Evolutionary conservation across 2,329 filamentous ascomycete species (phyloP).

Genomic region (Aureobasidium sp.): DNA sequence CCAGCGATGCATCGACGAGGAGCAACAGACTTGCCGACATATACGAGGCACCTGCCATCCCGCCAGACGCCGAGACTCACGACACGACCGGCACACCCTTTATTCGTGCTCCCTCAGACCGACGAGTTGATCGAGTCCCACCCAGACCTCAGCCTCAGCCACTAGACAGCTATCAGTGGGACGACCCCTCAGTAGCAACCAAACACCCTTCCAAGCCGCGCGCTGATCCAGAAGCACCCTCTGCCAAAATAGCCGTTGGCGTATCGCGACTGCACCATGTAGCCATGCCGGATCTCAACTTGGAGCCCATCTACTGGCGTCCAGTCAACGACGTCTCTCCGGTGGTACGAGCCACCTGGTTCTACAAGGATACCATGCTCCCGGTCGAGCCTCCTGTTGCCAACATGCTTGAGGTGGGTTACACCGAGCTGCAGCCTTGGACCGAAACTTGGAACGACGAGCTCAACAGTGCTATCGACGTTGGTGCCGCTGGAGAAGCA

Average conservation of each 20-base stretch:
- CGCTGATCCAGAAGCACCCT: slow-evolving; percentile 23
- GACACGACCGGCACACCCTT: slow-evolving; percentile 42
- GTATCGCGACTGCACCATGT: slow-evolving; percentile 86
- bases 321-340: slow-evolving; percentile 80
- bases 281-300: slow-evolving; percentile 64
- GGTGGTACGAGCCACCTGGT: slow-evolving; percentile 87
- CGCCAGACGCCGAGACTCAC: slow-evolving; percentile 14
- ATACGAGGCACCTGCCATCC: slow-evolving; percentile 13
- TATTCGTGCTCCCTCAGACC: slow-evolving; percentile 37
- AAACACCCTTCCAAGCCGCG: slow-evolving; percentile 14
- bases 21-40: neutral
- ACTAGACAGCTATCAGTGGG: slow-evolving; percentile 42
- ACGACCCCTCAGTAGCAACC: slow-evolving; percentile 27
- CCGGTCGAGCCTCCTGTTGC: slow-evolving; percentile 78
- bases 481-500: slow-evolving; percentile 81
- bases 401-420: slow-evolving; percentile 88
- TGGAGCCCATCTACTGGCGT: slow-evolving; percentile 98
- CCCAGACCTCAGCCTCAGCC: slow-evolving; percentile 29
- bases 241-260: slow-evolving; percentile 67
- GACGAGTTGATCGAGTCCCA: slow-evolving; percentile 16
- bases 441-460: slow-evolving; percentile 90
- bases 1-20: neutral
- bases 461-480: slow-evolving; percentile 78
- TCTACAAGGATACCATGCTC: slow-evolving; percentile 91
- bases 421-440: slow-evolving; percentile 77